Conservation (phyloP, 768 basidiomycete species). For the Termitomyces sp. region DNA sequence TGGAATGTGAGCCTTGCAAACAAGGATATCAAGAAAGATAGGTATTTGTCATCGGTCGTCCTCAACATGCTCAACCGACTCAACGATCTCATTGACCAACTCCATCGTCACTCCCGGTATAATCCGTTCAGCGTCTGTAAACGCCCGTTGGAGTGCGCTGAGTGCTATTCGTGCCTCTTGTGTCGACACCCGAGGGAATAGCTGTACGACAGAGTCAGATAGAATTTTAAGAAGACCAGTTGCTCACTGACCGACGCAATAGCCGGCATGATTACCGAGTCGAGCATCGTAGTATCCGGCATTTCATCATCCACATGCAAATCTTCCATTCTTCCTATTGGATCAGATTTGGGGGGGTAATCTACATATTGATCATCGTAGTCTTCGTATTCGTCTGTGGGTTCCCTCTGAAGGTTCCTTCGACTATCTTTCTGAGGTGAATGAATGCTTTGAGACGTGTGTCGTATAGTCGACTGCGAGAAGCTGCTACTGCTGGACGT, state of each 20-base stretch:
- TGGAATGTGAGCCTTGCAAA: not conserved
- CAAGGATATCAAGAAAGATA: not conserved
- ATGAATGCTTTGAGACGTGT: slow-evolving; percentile 34
- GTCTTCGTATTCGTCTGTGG: slow-evolving; percentile 63
- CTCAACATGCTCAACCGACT: slow-evolving; percentile 87
- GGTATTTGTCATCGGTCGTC: slow-evolving; percentile 50
- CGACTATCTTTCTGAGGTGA: slow-evolving; percentile 24
- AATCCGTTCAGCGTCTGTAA: slow-evolving; percentile 90
- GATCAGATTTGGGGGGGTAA: slow-evolving; percentile 38
- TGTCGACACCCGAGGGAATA: slow-evolving; percentile 90
- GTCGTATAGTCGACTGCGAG: slow-evolving; percentile 68
- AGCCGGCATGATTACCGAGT: slow-evolving; percentile 94
- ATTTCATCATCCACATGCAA: slow-evolving; percentile 52
- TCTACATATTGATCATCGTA: slow-evolving; percentile 55
- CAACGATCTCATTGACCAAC: slow-evolving; percentile 89
- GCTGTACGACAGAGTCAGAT: slow-evolving; percentile 34
- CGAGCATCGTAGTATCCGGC: slow-evolving; percentile 88
- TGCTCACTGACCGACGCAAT: slow-evolving; percentile 78
- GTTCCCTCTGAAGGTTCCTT: slow-evolving; percentile 33
- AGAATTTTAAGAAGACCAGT: not conserved
- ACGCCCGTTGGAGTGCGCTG: slow-evolving; percentile 82
- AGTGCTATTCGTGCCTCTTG: slow-evolving; percentile 86
- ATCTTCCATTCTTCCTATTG: slow-evolving; percentile 43
- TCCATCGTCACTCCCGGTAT: slow-evolving; percentile 95
- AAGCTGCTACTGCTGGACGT: slow-evolving; percentile 35